These are phyloP conservation scores for Schwanniomyces sp. DNA, from an alignment of 805 yeast genomes.

Conservation along the genomic window DNA sequence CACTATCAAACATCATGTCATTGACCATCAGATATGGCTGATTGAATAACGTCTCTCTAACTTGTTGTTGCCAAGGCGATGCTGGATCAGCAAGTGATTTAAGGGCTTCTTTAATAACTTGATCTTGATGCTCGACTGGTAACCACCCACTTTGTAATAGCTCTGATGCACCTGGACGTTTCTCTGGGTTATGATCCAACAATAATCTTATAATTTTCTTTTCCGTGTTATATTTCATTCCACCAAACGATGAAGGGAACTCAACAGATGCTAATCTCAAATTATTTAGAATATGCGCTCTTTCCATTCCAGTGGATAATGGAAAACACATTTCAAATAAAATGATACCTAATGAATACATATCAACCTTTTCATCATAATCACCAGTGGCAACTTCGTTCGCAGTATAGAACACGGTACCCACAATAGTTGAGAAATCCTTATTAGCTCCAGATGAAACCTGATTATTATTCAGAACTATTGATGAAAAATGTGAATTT, in stretches of 20 bases:
- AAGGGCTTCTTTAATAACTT: constrained; percentile 83
- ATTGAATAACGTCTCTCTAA: constrained; percentile 78
- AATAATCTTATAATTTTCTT: constrained; percentile 64
- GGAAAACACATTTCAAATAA: constrained; percentile 93
- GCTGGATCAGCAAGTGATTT: constrained; percentile 84
- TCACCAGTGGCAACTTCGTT: constrained; percentile 76
- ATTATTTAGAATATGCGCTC: constrained; percentile 68
- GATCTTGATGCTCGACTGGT: constrained; percentile 89
- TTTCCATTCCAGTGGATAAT: constrained; percentile 90
- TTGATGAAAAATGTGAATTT: constrained; percentile 60
- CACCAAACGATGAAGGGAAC: constrained; percentile 71
- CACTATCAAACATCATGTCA: constrained; percentile 76
- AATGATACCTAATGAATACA: constrained; percentile 92
- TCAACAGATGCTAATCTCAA: constrained; percentile 59
- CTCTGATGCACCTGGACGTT: constrained; percentile 77
- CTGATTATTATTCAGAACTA: constrained; percentile 38
- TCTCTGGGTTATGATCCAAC: constrained; percentile 74
- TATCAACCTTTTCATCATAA: constrained; percentile 93
- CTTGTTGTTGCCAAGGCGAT: constrained; percentile 93
- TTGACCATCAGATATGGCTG: constrained; percentile 84
- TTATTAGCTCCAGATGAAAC: constrained; percentile 43
- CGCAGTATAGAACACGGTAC: constrained; percentile 92
- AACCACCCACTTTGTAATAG: constrained; percentile 77
- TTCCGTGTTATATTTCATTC: constrained; percentile 53
- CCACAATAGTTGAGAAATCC: constrained; percentile 88